phyloP scores from a whole-genome alignment of 2,329 filamentous ascomycete genomes.

The Aspergillus ochraceus region DNA sequence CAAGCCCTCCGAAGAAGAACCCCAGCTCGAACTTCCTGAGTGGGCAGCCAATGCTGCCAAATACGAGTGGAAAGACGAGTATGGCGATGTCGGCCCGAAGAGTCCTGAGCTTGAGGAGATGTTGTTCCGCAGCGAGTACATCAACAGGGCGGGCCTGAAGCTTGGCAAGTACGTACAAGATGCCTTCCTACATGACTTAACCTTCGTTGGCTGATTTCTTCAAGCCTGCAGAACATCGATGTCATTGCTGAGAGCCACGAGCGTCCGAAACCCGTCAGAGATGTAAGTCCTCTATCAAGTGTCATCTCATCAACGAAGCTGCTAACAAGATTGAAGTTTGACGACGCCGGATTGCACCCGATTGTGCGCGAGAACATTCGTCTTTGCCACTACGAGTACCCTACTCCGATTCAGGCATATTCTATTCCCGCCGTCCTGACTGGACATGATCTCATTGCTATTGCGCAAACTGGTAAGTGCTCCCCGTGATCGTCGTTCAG shows the following conservation, averaged over 20 bases:
- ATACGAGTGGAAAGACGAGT: constrained; percentile 85
- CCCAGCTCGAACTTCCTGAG: constrained; percentile 27
- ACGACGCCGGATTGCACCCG: constrained; percentile 80
- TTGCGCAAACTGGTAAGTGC: constrained; percentile 86
- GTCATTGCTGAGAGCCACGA: constrained; percentile 52
- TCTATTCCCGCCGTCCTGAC: constrained; percentile 75
- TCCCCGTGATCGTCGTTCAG: not conserved
- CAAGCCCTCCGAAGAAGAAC: constrained; percentile 20
- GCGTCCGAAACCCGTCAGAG: constrained; percentile 49
- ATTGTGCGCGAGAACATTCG: constrained; percentile 75
- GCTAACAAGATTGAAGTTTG: constrained; percentile 56
- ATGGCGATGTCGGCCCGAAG: constrained; percentile 77
- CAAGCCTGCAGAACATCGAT: constrained; percentile 49
- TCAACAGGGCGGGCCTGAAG: constrained; percentile 58
- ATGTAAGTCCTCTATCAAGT: constrained; percentile 43
- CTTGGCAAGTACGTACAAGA: constrained; percentile 59
- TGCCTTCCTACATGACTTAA: not conserved
- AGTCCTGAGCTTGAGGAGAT: constrained; percentile 69
- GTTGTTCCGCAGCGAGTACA: constrained; percentile 65
- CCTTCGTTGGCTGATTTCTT: constrained; percentile 6
- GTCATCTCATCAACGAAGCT: not conserved
- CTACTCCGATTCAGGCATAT: constrained; percentile 87
- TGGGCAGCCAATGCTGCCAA: constrained; percentile 61
- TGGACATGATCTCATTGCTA: constrained; percentile 79
- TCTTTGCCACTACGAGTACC: constrained; percentile 67